Conservation (phyloP, 371 early-diverging fungal species). For the Choanephora cucurbitarum region DNA sequence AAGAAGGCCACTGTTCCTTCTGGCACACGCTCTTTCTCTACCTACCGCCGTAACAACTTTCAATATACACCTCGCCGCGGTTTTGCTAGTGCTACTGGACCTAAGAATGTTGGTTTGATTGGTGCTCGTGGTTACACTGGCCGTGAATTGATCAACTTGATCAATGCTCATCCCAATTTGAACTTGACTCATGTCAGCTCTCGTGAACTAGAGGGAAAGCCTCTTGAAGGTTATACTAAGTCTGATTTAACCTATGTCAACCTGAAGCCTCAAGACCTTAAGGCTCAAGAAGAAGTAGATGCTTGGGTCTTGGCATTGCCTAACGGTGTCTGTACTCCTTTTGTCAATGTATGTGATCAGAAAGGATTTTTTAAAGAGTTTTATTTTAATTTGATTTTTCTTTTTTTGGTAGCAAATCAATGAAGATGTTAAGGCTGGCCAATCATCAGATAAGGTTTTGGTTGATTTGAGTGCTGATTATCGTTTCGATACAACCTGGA, state of each 20-base stretch:
- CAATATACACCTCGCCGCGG: conserved; percentile 46
- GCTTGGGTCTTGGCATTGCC: conserved; percentile 96
- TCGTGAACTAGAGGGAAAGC: conserved; percentile 89
- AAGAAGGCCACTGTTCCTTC: conserved; percentile 17
- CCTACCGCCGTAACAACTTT: conserved; percentile 27
- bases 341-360: conserved; percentile 78
- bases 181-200: conserved; percentile 89
- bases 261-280: conserved; percentile 74
- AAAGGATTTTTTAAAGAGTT: no score
- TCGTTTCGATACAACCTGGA: conserved; percentile 87
- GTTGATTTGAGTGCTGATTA: conserved; percentile 94
- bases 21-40: conserved; percentile 34
- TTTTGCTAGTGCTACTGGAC: conserved; percentile 49
- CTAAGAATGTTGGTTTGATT: conserved; percentile 83
- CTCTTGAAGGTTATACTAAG: conserved; percentile 77
- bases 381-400: background rate
- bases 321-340: conserved; percentile 89
- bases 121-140: conserved; percentile 98
- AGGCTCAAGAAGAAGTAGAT: conserved; percentile 73
- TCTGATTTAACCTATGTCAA: conserved; percentile 72
- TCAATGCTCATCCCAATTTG: conserved; percentile 83
- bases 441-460: conserved; percentile 62
- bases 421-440: conserved; percentile 43
- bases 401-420: conserved; percentile 40
- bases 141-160: conserved; percentile 87